Base-by-base conservation (phyloP, 2,329 filamentous ascomycete genomes). In the Fusarium ramigenum region DNA sequence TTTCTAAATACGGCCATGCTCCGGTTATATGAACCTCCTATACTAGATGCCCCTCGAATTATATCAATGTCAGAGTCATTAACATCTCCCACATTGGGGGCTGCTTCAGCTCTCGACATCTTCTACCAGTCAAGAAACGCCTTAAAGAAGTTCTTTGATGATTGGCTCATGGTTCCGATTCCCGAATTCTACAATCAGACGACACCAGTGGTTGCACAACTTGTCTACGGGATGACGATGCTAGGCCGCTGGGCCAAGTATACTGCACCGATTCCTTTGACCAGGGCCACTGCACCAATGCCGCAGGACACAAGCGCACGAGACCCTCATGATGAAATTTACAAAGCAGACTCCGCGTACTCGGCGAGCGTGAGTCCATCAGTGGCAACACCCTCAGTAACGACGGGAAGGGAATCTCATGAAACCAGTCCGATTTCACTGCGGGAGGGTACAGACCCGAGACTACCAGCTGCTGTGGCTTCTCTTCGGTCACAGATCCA, bases 161-260 rank as follows among this genome's bases (percentile, higher is more conserved):
- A 80, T 42, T 87, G 87, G 82, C 80, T 86, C 4, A 75, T 81
- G 0, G 77, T 89, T 1, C 84, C 87, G 0, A 78, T 83, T 0
- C 71, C 78, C 0, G 78, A 82, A 7, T 87, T 86, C 61, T 84
- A 85, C 63, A 80, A 83, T 36, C 79, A 88, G 30, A 86, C 88
- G 0, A 84, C 88, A 14, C 79, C 84, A 0, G 75, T 83, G 0
- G 85, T 82, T 39, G 78, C 83, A 2, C 85, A 89, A 60, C 78
- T 89, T 1, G 83, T 88, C 7, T 87, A 88, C 59, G 84, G 83
- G n/a, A 78, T 87, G 46, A 85, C 82, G 9, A 86, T 87, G 82
- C 80, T 88, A 1, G 83, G 85, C 4, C 82, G 87, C 11, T 88
- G 86, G 86, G 84, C 85, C 9, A 86, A 86, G 47, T 80, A 87